Percentiles rank a stretch among this genome's conserved stretches.
Conservation (phyloP, 1,284 basidiomycete species). For the Exsudoporus floridanus region DNA sequence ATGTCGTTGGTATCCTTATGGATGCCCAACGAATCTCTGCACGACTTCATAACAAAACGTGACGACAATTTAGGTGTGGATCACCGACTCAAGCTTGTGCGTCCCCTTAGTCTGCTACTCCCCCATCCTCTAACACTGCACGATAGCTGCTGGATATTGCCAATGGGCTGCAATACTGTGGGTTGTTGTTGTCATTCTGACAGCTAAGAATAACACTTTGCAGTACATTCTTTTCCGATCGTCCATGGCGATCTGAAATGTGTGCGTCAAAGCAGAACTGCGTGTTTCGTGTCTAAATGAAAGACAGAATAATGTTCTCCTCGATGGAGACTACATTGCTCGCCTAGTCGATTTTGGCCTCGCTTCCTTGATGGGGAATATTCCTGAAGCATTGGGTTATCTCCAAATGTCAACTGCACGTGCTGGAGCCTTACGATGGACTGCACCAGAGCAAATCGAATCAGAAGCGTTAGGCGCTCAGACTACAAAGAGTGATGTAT, state of each 20-base stretch:
- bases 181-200: not conserved
- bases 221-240: constrained; percentile 18
- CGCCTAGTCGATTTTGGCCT: constrained; percentile 15
- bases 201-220: not conserved
- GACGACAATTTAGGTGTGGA: not conserved
- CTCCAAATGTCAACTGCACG: constrained; percentile 11
- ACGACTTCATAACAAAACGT: constrained; percentile 3
- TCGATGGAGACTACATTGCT: constrained; percentile 12
- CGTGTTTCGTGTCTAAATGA: not conserved
- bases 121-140: not conserved
- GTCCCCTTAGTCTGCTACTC: not conserved
- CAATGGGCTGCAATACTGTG: constrained; percentile 17
- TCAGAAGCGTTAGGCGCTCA: not conserved
- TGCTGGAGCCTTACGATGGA: constrained; percentile 18
- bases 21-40: constrained; percentile 20
- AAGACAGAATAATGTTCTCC: constrained; percentile 19
- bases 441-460: constrained; percentile 11
- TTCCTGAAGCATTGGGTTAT: constrained; percentile 14
- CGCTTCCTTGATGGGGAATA: constrained; percentile 5
- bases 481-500: constrained; percentile 9
- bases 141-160: constrained; percentile 9
- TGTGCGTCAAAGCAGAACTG: constrained; percentile 1
- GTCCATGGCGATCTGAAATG: constrained; percentile 20
- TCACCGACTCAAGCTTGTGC: constrained; percentile 14
- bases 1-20: constrained; percentile 20